Base-by-base conservation (phyloP, 192 early-diverging fungal species). In the Podila verticillata region DNA sequence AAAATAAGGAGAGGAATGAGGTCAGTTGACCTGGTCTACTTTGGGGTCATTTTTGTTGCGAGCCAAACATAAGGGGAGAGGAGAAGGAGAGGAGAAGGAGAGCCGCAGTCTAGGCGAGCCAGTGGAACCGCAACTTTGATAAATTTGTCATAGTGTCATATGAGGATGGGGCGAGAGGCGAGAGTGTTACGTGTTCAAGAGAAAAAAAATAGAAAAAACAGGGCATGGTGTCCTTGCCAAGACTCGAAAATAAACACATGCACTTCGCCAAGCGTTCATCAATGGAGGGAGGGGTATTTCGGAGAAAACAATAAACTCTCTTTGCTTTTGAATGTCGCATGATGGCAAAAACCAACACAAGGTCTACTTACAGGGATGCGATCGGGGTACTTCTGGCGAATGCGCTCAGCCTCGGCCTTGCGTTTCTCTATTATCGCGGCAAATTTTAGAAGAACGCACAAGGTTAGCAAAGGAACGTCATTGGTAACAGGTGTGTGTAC, bases 331-430 rank as follows among this genome's bases (percentile, higher is more conserved):
- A 44, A 15, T 44, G 13, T 44, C 39, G 39, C 15, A n/a, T 17
- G 17, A 44, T 61, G 39, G 13, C 35, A 44, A 17, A 15, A 19
- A 26, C 2, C 20, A 9, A 20, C 39, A 48, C 12, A 6, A 20
- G 48, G 22, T 26, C 28, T 17, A 83, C 83, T 78, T 81, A 82
- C 92, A 29, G 94, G 94, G 80, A 95, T 94, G 57, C 93, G 88
- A 84, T 94, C 93, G 48, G 97, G 96, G 79, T 99, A 99, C 89
- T 99, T 99, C 82, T 92, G 90, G 57, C 96, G 90, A 82, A 99
- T 99, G 65, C 96, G 89, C 66, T 99, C 96, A 61, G 96, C 96
- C 87, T 99, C 97, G 28, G 88, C 90, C 86, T 98, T 96, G 82
- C 97, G 91, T 85, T 97, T 97, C 72, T 99, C 97, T 54, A 54